These are phyloP conservation scores for Iberis amara DNA, from an alignment of 441 rosid species.

Conservation along the genomic window DNA sequence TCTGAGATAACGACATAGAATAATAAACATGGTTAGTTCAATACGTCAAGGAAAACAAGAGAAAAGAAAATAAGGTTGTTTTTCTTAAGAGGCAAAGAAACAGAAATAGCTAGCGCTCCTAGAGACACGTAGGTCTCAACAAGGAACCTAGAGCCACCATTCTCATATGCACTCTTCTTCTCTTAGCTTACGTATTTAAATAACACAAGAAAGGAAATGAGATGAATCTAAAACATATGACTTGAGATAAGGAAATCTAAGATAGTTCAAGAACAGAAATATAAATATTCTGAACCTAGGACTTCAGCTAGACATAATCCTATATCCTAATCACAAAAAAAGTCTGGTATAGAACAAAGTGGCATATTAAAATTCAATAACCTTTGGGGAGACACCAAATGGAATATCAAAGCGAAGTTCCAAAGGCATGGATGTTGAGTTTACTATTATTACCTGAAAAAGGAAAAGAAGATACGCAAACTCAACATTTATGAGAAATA, in stretches of 20 bases:
- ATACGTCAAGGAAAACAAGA: neutral
- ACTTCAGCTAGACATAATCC: neutral
- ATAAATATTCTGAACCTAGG: conserved; percentile 1
- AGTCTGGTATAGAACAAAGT: conserved; percentile 11
- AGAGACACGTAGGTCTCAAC: conserved; percentile 12
- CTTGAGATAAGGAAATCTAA: neutral
- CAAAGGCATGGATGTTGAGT: conserved; percentile 73
- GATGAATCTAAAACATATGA: conserved; percentile 8
- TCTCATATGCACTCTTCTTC: conserved; percentile 3
- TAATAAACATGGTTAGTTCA: conserved; percentile 12
- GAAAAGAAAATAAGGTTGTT: neutral
- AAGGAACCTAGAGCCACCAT: conserved; percentile 8
- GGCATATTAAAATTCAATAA: conserved; percentile 26
- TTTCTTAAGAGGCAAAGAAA: neutral
- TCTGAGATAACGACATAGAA: conserved; percentile 41
- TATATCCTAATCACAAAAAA: neutral
- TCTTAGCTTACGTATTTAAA: conserved; percentile 5
- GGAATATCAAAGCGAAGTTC: conserved; percentile 97
- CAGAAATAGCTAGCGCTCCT: conserved; percentile 12
- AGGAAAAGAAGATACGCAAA: conserved; percentile 23
- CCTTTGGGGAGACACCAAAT: conserved; percentile 91
- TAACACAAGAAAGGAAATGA: conserved; percentile 13
- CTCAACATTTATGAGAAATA: conserved; percentile 23
- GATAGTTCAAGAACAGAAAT: conserved; percentile 12
- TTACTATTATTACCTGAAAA: conserved; percentile 71